Conservation (phyloP, 2,329 filamentous ascomycete species). For the Fusarium dlaminii region DNA sequence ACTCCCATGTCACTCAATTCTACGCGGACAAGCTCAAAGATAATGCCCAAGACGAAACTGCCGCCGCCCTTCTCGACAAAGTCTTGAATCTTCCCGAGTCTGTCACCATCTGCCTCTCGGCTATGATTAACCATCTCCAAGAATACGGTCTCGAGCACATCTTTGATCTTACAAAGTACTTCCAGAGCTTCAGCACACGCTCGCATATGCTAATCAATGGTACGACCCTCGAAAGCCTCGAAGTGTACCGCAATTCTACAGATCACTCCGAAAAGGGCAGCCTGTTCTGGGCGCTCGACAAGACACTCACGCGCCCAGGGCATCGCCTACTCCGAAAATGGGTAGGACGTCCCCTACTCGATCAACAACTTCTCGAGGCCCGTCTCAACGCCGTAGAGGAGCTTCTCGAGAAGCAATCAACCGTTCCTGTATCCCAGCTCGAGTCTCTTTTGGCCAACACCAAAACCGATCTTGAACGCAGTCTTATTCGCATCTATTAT, state of each 20-base stretch:
- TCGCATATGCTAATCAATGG: slow-evolving; percentile 97
- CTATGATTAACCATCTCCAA: slow-evolving; percentile 92
- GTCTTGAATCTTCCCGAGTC: slow-evolving; percentile 85
- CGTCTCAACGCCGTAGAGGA: slow-evolving; percentile 88
- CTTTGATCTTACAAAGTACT: slow-evolving; percentile 96
- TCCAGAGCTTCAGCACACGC: slow-evolving; percentile 91
- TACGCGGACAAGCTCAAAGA: slow-evolving; percentile 87
- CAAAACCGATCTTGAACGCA: slow-evolving; percentile 88
- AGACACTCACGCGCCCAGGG: slow-evolving; percentile 89
- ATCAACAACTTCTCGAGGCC: slow-evolving; percentile 77
- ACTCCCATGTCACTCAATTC: slow-evolving; percentile 90
- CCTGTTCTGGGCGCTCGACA: slow-evolving; percentile 94
- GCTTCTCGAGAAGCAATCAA: slow-evolving; percentile 74
- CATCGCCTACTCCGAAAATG: slow-evolving; percentile 90
- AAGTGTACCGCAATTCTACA: slow-evolving; percentile 95
- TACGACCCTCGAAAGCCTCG: slow-evolving; percentile 91
- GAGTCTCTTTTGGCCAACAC: slow-evolving; percentile 75
- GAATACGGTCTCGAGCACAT: slow-evolving; percentile 96
- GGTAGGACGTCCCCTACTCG: slow-evolving; percentile 89
- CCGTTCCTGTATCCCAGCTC: slow-evolving; percentile 75
- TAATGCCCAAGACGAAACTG: slow-evolving; percentile 62
- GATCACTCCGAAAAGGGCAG: slow-evolving; percentile 87
- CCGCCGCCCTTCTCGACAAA: slow-evolving; percentile 79
- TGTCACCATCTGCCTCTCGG: slow-evolving; percentile 90
- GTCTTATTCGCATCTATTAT: slow-evolving; percentile 95